Evolutionary conservation across 495 filamentous ascomycete species (phyloP).

Genomic region (Penicillium dipodomyicola): DNA sequence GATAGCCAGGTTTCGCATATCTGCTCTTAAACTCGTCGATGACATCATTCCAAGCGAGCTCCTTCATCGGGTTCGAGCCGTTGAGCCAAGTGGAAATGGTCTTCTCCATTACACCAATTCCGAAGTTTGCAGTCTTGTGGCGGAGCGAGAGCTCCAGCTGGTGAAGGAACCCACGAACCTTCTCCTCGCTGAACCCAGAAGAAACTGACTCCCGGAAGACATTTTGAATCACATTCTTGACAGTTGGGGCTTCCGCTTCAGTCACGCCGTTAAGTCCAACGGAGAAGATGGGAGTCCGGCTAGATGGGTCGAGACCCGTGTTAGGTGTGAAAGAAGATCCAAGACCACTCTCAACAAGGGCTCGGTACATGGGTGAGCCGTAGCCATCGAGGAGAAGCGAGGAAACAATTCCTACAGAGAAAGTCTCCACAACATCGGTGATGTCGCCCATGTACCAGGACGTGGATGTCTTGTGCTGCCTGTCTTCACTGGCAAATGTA

Average conservation of each 20-base stretch:
- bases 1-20: conserved; percentile 68
- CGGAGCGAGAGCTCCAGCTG: conserved; percentile 87
- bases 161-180: conserved; percentile 90
- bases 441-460: conserved; percentile 89
- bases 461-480: conserved; percentile 88
- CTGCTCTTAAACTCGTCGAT: conserved; percentile 73
- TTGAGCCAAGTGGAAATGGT: conserved; percentile 92
- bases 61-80: conserved; percentile 85
- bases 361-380: conserved; percentile 87
- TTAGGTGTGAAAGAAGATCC: conserved; percentile 94
- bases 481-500: conserved; percentile 76
- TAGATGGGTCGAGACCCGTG: conserved; percentile 80
- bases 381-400: conserved; percentile 88
- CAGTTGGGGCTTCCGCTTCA: conserved; percentile 69
- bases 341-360: conserved; percentile 85
- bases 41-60: conserved; percentile 85
- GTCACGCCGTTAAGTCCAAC: conserved; percentile 84
- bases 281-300: conserved; percentile 77
- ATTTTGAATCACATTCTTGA: conserved; percentile 68
- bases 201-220: conserved; percentile 62
- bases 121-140: conserved; percentile 93
- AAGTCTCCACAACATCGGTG: conserved; percentile 77
- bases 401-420: conserved; percentile 77
- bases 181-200: conserved; percentile 80
- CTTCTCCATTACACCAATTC: conserved; percentile 83